Percentiles rank a stretch among this genome's conserved stretches.
phyloP scores from a whole-genome alignment of 176 grass and related monocot genomes.

The Phoenix roebelenii region DNA sequence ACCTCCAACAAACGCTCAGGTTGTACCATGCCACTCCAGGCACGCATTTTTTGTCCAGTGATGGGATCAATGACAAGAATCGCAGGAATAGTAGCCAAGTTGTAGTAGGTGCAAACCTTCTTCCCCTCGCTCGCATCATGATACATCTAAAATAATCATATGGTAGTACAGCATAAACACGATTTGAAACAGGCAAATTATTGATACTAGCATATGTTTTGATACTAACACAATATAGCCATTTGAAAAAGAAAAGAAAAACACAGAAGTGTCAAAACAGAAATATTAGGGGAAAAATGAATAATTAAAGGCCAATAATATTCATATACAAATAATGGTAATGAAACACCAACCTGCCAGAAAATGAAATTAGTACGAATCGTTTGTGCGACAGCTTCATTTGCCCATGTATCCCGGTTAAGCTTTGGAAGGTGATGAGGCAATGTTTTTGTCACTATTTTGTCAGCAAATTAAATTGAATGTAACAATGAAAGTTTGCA shows the following conservation, averaged over 20 bases:
- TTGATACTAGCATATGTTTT: no score
- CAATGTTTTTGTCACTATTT: slow-evolving; percentile 14
- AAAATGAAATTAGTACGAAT: slow-evolving; percentile 94
- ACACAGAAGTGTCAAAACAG: no score
- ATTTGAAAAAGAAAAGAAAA: not conserved
- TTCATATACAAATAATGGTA: not conserved
- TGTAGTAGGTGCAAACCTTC: slow-evolving; percentile 93
- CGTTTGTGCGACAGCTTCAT: slow-evolving; percentile 73
- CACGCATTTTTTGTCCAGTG: slow-evolving; percentile 86
- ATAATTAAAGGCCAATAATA: not conserved
- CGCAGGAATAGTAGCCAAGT: slow-evolving; percentile 63
- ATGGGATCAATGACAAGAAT: slow-evolving; percentile 82
- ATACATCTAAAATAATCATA: slow-evolving; percentile 48
- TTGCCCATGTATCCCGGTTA: slow-evolving; percentile 95
- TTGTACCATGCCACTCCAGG: slow-evolving; percentile 87
- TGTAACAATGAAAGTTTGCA: not conserved
- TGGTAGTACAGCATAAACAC: slow-evolving; percentile 3
- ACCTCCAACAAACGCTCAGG: slow-evolving; percentile 91
- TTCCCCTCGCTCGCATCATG: slow-evolving; percentile 72
- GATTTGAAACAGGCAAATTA: no score
- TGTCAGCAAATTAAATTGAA: not conserved
- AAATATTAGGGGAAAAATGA: not conserved
- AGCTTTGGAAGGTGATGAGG: slow-evolving; percentile 38
- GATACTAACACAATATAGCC: no score
- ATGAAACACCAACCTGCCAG: slow-evolving; percentile 69